phyloP scores from a whole-genome alignment of 495 filamentous ascomycete species.

The Platismatia glauca region DNA sequence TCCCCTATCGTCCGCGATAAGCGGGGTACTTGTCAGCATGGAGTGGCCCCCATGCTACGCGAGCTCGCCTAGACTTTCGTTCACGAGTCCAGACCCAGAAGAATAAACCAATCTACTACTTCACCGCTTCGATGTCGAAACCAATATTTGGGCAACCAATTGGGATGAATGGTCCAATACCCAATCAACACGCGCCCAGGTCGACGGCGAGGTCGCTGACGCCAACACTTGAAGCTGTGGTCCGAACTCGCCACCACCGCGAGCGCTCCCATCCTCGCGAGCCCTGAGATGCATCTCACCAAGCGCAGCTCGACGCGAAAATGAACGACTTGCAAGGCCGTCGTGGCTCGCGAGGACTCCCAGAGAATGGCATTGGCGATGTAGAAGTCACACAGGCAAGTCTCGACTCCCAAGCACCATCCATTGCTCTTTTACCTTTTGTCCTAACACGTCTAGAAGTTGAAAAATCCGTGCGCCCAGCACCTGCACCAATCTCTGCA shows the following conservation, averaged over 20 bases:
- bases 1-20: too few species aligned
- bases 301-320: neutral
- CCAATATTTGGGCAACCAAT: neutral
- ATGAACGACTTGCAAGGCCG: neutral
- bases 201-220: neutral
- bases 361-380: neutral
- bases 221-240: neutral
- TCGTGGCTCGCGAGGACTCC: neutral
- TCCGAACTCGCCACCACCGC: neutral
- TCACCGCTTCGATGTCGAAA: neutral
- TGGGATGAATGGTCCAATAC: neutral
- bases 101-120: too few species aligned
- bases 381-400: neutral
- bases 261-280: neutral
- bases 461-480: rapidly evolving
- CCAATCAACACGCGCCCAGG: neutral
- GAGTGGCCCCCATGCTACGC: too few species aligned
- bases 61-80: too few species aligned
- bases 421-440: neutral
- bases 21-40: too few species aligned
- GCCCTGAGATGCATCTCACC: neutral
- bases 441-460: too few species aligned
- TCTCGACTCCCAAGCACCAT: rapidly evolving
- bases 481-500: neutral
- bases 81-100: too few species aligned